These are phyloP conservation scores for Penicillium sp. DNA, from an alignment of 2,329 filamentous ascomycete genomes.

Conservation along the genomic window DNA sequence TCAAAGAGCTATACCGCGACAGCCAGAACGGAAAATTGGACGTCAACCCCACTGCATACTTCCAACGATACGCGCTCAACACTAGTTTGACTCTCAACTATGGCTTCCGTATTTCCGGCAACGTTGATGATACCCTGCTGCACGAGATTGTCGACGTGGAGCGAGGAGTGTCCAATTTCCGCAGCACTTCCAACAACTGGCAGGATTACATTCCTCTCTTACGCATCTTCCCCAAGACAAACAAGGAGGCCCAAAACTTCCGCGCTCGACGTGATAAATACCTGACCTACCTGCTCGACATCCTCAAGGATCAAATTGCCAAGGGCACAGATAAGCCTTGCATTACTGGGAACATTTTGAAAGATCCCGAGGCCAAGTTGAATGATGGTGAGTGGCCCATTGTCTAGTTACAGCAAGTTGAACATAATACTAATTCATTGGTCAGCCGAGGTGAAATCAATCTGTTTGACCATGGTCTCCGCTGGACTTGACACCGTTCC, in stretches of 20 bases:
- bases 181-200: conserved; percentile 78
- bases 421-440: conserved; percentile 39
- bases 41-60: conserved; percentile 68
- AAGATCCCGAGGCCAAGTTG: conserved; percentile 65
- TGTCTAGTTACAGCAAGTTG: conserved; percentile 8
- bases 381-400: conserved; percentile 53
- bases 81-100: conserved; percentile 76
- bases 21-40: conserved; percentile 59
- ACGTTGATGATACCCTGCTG: conserved; percentile 63
- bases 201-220: conserved; percentile 78
- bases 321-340: conserved; percentile 64
- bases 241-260: conserved; percentile 61
- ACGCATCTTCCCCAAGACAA: conserved; percentile 60
- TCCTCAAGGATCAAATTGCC: conserved; percentile 58
- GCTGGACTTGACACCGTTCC: conserved; percentile 79
- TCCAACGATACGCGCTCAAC: conserved; percentile 72
- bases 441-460: conserved; percentile 70
- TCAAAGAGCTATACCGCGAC: conserved; percentile 67
- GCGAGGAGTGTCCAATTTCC: conserved; percentile 68
- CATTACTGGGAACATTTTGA: conserved; percentile 66
- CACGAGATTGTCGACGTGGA: conserved; percentile 73
- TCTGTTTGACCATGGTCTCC: conserved; percentile 77
- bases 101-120: conserved; percentile 69
- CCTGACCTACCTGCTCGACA: conserved; percentile 56
- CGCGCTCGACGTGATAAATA: conserved; percentile 66